These are phyloP conservation scores for Craterostigma plantagineum DNA, from an alignment of 257 asterid genomes.

Conservation along the genomic window DNA sequence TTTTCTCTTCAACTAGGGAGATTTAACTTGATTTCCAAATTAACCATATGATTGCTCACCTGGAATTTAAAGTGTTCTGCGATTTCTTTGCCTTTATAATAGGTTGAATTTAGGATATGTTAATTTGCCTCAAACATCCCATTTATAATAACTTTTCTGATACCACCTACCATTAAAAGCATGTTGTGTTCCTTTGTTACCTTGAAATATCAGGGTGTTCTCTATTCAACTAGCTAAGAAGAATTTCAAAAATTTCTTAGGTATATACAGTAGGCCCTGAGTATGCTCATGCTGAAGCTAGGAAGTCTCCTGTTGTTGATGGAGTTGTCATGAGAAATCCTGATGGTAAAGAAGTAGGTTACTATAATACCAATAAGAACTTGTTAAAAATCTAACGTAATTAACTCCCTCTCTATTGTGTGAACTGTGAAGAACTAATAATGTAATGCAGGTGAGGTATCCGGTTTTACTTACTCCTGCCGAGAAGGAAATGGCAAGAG, in stretches of 20 bases:
- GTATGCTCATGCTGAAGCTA: slow-evolving; percentile 98
- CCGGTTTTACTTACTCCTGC: slow-evolving; percentile 94
- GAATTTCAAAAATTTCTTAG: slow-evolving; percentile 20
- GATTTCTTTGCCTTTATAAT: not conserved
- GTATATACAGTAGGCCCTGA: slow-evolving; percentile 97
- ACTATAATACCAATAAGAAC: not conserved
- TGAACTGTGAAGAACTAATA: not conserved
- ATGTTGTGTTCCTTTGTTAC: too few relatives aligned
- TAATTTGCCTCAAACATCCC: too few relatives aligned
- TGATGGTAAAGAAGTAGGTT: slow-evolving; percentile 91
- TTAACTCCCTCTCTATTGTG: too few relatives aligned
- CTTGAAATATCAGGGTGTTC: not conserved
- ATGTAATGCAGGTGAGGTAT: slow-evolving; percentile 59
- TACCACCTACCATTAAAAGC: too few relatives aligned
- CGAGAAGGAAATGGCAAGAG: slow-evolving; percentile 95
- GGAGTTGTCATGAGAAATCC: slow-evolving; percentile 98
- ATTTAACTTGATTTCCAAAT: too few relatives aligned
- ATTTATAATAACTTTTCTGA: too few relatives aligned
- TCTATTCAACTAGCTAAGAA: slow-evolving; percentile 5
- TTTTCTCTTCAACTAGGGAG: too few relatives aligned
- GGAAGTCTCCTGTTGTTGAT: slow-evolving; percentile 98
- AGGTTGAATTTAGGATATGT: too few relatives aligned
- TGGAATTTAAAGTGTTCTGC: not conserved
- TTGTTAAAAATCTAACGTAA: too few relatives aligned
- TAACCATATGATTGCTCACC: too few relatives aligned